Evolutionary conservation across 1,284 basidiomycete genomes (phyloP).

Genomic region (Cryptococcus amylolentus): DNA sequence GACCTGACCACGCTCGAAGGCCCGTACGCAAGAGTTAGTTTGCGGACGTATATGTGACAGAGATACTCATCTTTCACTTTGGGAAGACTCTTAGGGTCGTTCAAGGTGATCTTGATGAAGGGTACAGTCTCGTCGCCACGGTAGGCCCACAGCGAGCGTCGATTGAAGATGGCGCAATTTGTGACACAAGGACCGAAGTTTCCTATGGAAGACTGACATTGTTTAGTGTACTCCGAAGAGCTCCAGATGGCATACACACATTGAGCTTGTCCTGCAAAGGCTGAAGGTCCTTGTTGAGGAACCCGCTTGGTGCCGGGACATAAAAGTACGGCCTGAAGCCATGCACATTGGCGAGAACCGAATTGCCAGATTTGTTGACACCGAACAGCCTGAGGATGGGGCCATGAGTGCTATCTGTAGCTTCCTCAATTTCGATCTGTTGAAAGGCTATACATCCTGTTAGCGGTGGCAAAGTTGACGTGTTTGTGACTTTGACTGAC

Average conservation of each 20-base stretch:
- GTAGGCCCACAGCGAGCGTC: conserved; percentile 80
- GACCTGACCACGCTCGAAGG: conserved; percentile 82
- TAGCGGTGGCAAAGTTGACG: not conserved
- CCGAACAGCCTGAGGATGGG: conserved; percentile 75
- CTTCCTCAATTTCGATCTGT: conserved; percentile 86
- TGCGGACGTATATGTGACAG: not conserved
- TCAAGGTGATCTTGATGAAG: conserved; percentile 78
- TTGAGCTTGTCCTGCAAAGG: conserved; percentile 71
- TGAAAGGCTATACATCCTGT: conserved; percentile 61
- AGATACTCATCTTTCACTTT: conserved; percentile 83
- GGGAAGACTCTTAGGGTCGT: conserved; percentile 69
- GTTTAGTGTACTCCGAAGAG: conserved; percentile 4
- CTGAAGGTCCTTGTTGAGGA: conserved; percentile 63
- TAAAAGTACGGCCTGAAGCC: conserved; percentile 90
- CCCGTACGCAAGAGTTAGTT: conserved; percentile 54
- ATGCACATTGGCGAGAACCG: conserved; percentile 74
- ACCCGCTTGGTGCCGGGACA: conserved; percentile 69
- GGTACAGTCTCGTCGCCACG: conserved; percentile 69
- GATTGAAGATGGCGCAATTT: conserved; percentile 62
- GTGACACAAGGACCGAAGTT: conserved; percentile 52
- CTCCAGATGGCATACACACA: conserved; percentile 53
- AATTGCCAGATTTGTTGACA: conserved; percentile 81
- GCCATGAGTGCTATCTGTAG: conserved; percentile 56
- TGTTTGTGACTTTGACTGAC: conserved; percentile 39
- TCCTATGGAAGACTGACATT: conserved; percentile 29